These are phyloP conservation scores for Cercospora citrullina DNA, from an alignment of 2,329 filamentous ascomycete species.

Conservation along the genomic window DNA sequence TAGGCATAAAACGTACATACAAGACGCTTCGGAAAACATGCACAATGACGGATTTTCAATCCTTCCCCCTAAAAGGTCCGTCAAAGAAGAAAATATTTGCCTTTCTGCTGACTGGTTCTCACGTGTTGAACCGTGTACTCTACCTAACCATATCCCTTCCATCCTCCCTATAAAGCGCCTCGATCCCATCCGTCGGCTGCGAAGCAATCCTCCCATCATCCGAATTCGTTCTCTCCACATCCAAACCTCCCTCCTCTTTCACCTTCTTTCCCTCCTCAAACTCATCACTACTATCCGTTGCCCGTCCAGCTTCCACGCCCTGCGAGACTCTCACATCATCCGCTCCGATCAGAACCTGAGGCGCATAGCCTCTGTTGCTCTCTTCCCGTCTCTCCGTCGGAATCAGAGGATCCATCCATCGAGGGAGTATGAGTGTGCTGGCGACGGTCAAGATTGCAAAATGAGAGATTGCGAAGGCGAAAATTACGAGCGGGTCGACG, in stretches of 20 bases:
- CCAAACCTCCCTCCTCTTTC: background rate
- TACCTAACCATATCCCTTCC: background rate
- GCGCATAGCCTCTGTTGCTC: slow-evolving; percentile 36
- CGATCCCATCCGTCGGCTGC: background rate
- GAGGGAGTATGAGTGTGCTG: slow-evolving; percentile 53
- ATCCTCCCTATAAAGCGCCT: background rate
- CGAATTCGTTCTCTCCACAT: background rate
- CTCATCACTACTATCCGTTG: slow-evolving; percentile 2
- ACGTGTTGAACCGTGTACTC: background rate
- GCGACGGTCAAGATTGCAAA: slow-evolving; percentile 35
- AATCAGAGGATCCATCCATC: slow-evolving; percentile 57
- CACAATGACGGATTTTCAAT: too few relatives aligned
- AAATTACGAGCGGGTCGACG: slow-evolving; percentile 39
- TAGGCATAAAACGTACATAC: slow-evolving; percentile 1
- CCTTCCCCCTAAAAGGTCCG: background rate
- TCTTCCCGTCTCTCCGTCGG: slow-evolving; percentile 50
- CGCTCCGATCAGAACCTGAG: slow-evolving; percentile 8
- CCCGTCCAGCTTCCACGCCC: background rate
- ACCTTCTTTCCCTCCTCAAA: background rate
- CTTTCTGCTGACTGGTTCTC: background rate
- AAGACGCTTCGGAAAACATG: background rate
- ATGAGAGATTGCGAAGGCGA: slow-evolving; percentile 48
- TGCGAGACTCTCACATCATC: slow-evolving; percentile 2
- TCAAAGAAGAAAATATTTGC: background rate
- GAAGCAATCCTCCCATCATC: slow-evolving; percentile 2